These are phyloP conservation scores for Thecaphora thlaspeos DNA, from an alignment of 1,284 basidiomycete species.

Conservation along the genomic window DNA sequence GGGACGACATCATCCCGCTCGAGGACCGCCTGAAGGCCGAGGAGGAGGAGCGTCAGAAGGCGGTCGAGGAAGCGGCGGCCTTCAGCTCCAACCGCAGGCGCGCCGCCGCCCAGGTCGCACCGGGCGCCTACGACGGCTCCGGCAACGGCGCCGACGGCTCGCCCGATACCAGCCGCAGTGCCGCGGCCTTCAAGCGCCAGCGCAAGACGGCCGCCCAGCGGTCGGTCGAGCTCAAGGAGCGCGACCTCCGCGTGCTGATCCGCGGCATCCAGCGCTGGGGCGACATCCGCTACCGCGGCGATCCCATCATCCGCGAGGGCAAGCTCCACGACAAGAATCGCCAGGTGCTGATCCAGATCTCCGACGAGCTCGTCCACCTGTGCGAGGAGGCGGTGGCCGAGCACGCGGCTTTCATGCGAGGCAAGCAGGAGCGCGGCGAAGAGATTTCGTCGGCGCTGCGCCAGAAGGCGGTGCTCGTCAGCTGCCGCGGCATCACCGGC, in stretches of 20 bases:
- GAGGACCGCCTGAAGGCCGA: conserved; percentile 86
- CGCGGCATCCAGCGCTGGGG: conserved; percentile 97
- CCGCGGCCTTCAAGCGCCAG: conserved; percentile 63
- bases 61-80: conserved; percentile 67
- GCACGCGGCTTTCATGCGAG: conserved; percentile 66
- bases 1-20: conserved; percentile 98
- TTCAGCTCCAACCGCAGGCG: conserved; percentile 61
- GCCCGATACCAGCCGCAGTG: conserved; percentile 55
- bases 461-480: conserved; percentile 91
- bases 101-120: conserved; percentile 70
- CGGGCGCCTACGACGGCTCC: conserved; percentile 72
- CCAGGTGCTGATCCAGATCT: conserved; percentile 82
- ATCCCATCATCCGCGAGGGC: conserved; percentile 87
- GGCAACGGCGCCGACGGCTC: conserved; percentile 27
- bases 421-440: conserved; percentile 70
- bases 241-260: conserved; percentile 92
- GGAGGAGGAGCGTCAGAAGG: conserved; percentile 56
- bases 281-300: conserved; percentile 90
- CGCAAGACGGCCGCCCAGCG: conserved; percentile 78
- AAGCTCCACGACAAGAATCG: conserved; percentile 93
- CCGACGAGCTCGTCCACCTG: conserved; percentile 86
- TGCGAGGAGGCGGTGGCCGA: conserved; percentile 81
- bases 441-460: conserved; percentile 64
- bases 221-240: conserved; percentile 92
- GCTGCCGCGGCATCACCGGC: conserved; percentile 81